phyloP scores from a whole-genome alignment of 495 filamentous ascomycete species.

The Penicillium longicatenatum region DNA sequence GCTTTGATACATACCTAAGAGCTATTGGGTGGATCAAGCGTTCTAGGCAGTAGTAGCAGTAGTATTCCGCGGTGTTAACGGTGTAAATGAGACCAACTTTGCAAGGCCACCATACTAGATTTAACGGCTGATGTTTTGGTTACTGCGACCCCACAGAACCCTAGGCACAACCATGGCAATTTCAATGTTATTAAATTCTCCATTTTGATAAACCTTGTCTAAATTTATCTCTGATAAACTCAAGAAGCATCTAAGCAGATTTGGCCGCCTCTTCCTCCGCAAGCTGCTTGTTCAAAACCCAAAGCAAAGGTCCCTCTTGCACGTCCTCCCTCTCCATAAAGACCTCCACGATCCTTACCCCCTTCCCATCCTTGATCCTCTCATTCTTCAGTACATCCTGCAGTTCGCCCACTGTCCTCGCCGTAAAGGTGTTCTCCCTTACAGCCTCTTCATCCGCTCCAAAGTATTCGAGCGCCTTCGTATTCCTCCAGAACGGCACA shows the following conservation, averaged over 20 bases:
- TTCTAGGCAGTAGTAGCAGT: too few species aligned
- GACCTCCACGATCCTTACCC: slow-evolving; percentile 47
- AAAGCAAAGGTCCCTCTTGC: slow-evolving; percentile 29
- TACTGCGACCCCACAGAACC: too few species aligned
- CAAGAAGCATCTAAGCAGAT: not conserved
- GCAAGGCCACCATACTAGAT: too few species aligned
- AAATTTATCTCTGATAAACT: not conserved
- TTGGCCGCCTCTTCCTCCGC: slow-evolving; percentile 17
- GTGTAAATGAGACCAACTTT: too few species aligned
- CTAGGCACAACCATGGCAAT: too few species aligned
- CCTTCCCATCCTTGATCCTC: slow-evolving; percentile 36
- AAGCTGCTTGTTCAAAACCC: slow-evolving; percentile 29
- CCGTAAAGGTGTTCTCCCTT: slow-evolving; percentile 26
- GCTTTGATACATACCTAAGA: too few species aligned
- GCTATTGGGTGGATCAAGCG: too few species aligned
- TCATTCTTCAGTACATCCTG: slow-evolving; percentile 35
- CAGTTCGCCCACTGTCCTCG: slow-evolving; percentile 41
- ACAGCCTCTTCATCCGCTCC: slow-evolving; percentile 39
- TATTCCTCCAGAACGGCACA: slow-evolving; percentile 65
- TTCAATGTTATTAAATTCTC: not conserved
- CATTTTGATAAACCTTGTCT: not conserved
- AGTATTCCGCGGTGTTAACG: too few species aligned
- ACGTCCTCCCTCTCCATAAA: slow-evolving; percentile 50
- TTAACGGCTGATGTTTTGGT: too few species aligned
- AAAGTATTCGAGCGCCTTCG: slow-evolving; percentile 43